Conservation (phyloP, 78 protist genomes). For the Speleostelium caveatum region DNA sequence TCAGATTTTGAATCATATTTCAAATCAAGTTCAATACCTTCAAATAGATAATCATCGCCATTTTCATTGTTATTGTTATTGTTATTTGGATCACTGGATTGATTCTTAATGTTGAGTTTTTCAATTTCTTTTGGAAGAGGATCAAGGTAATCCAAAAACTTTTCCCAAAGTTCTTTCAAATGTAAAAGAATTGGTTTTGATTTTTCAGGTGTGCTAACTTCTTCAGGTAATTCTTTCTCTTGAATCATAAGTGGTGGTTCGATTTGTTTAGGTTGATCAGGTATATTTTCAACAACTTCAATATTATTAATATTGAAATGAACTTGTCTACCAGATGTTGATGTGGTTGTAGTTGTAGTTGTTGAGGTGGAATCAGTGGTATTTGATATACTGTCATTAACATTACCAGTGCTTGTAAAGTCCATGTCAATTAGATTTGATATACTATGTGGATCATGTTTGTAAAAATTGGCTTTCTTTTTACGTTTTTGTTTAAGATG, state of each 20-base stretch:
- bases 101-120: background rate
- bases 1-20: background rate
- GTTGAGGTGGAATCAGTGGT: background rate
- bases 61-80: background rate
- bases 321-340: background rate
- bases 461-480: too few relatives aligned
- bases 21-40: background rate
- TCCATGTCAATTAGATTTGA: background rate
- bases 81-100: background rate
- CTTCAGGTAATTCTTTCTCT: background rate
- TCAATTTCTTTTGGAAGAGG: conserved; percentile 25
- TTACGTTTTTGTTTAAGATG: conserved; percentile 23
- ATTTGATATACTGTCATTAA: background rate
- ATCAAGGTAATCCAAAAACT: conserved; percentile 58
- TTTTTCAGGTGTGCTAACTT: background rate
- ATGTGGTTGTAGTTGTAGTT: background rate
- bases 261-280: background rate
- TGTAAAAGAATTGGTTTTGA: background rate
- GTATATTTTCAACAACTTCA: background rate
- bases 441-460: background rate
- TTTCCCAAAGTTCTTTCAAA: conserved; percentile 1
- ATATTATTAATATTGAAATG: background rate
- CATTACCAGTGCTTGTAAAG: background rate
- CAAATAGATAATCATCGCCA: background rate
- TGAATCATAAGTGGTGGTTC: background rate